Percentiles rank a stretch among this genome's conserved stretches.
These are phyloP conservation scores for Westerdykella ornata DNA, from an alignment of 2,329 filamentous ascomycete species.

Conservation along the genomic window DNA sequence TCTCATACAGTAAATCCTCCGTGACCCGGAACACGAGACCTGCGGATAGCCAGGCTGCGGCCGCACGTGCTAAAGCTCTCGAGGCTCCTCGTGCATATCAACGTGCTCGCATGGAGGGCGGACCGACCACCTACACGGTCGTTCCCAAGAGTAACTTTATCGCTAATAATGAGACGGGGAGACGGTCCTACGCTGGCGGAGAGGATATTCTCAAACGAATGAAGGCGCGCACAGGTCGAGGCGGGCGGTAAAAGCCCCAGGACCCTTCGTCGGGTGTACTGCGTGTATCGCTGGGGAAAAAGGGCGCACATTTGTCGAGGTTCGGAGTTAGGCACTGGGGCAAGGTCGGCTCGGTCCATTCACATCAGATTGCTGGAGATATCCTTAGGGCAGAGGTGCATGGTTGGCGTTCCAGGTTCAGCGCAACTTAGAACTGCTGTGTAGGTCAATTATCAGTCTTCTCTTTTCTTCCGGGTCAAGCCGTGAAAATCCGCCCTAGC, in stretches of 20 bases:
- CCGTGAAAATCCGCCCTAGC: no score
- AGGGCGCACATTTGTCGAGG: no score
- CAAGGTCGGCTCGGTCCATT: no score
- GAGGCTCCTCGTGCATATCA: conserved; percentile 50
- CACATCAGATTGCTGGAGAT: no score
- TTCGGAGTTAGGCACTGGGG: no score
- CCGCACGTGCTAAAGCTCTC: conserved; percentile 43
- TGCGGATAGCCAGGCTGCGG: conserved; percentile 32
- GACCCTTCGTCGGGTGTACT: no score
- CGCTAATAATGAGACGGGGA: conserved; percentile 13
- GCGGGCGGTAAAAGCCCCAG: conserved; percentile 6
- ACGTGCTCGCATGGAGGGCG: conserved; percentile 53
- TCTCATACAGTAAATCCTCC: conserved; percentile 5
- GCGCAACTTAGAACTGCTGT: no score
- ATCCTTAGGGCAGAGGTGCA: no score
- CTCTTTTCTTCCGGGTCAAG: no score
- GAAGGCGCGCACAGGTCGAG: conserved; percentile 18
- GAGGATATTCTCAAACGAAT: conserved; percentile 14
- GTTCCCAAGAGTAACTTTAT: conserved; percentile 53
- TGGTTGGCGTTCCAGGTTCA: no score
- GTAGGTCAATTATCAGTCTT: no score
- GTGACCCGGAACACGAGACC: conserved; percentile 7
- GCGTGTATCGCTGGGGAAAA: no score
- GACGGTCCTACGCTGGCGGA: not conserved
- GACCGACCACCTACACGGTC: conserved; percentile 56